Percentiles rank a stretch among this genome's conserved stretches.
Evolutionary conservation across 768 basidiomycete genomes (phyloP).

Genomic region (Tephrocybe sp.): DNA sequence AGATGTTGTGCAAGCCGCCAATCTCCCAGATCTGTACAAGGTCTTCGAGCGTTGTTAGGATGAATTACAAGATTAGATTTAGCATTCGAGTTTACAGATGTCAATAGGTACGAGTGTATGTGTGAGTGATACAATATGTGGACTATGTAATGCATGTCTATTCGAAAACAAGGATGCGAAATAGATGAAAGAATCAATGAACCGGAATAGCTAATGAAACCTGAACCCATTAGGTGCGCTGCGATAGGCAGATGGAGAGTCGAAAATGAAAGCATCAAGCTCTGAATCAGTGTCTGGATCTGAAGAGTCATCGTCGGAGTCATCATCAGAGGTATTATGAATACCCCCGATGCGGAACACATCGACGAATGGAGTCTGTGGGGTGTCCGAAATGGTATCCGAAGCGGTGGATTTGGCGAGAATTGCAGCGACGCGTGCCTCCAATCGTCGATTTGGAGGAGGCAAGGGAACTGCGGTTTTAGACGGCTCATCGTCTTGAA

Average conservation of each 20-base stretch:
- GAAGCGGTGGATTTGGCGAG: conserved; percentile 72
- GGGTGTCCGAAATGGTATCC: conserved; percentile 50
- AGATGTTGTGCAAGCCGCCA: conserved; percentile 86
- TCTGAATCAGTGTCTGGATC: conserved; percentile 44
- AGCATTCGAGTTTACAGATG: conserved; percentile 13
- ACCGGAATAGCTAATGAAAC: conserved; percentile 26
- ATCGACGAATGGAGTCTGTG: conserved; percentile 79
- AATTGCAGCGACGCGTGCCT: conserved; percentile 79
- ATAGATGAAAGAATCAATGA: neutral
- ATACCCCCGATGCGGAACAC: conserved; percentile 60
- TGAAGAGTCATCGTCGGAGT: conserved; percentile 48
- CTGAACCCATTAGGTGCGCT: conserved; percentile 44
- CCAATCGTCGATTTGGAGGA: conserved; percentile 58
- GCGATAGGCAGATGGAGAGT: conserved; percentile 45
- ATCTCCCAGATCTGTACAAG: conserved; percentile 87
- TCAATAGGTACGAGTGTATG: conserved; percentile 14
- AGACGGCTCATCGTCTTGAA: conserved; percentile 47
- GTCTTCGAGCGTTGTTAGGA: conserved; percentile 89
- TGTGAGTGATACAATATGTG: conserved; percentile 19
- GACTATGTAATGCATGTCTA: conserved; percentile 11
- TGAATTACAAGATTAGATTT: conserved; percentile 11
- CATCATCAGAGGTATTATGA: conserved; percentile 25
- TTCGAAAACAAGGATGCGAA: conserved; percentile 14
- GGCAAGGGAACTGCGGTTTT: conserved; percentile 31
- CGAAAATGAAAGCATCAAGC: conserved; percentile 61